Percentiles rank a stretch among this genome's conserved stretches.
These are phyloP conservation scores for Kluyveromyces aestuarii DNA, from an alignment of 805 yeast genomes.

Conservation along the genomic window DNA sequence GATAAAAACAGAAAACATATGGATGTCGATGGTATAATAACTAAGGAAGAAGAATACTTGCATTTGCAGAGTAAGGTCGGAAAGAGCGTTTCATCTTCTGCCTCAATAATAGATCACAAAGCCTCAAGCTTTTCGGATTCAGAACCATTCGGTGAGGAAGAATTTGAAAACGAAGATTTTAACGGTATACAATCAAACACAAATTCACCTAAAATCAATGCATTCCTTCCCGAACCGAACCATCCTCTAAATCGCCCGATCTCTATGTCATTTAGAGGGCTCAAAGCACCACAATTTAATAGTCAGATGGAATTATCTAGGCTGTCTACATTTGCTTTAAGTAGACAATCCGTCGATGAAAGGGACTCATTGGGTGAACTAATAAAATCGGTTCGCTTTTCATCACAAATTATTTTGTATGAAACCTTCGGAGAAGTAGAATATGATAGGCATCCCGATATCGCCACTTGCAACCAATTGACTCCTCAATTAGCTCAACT, in stretches of 20 bases:
- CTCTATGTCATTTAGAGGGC: constrained; percentile 51
- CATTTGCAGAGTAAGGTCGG: background rate
- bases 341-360: background rate
- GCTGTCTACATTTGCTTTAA: background rate
- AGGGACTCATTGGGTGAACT: background rate
- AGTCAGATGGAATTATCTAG: constrained; percentile 3
- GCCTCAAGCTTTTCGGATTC: background rate
- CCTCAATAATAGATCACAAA: background rate
- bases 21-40: background rate
- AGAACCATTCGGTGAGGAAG: constrained; percentile 8
- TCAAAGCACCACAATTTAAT: constrained; percentile 49
- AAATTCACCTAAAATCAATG: constrained; percentile 8
- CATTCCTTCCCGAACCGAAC: constrained; percentile 15
- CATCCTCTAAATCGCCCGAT: constrained; percentile 24
- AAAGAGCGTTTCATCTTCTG: background rate
- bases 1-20: background rate
- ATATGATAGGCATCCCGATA: constrained; percentile 88
- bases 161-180: constrained; percentile 24
- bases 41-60: background rate
- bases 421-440: constrained; percentile 78
- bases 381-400: constrained; percentile 44
- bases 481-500: constrained; percentile 81
- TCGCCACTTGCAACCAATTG: constrained; percentile 84
- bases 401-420: constrained; percentile 72
- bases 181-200: constrained; percentile 8